Base-by-base conservation (phyloP, 768 basidiomycete species). In the Boletus huronensis region DNA sequence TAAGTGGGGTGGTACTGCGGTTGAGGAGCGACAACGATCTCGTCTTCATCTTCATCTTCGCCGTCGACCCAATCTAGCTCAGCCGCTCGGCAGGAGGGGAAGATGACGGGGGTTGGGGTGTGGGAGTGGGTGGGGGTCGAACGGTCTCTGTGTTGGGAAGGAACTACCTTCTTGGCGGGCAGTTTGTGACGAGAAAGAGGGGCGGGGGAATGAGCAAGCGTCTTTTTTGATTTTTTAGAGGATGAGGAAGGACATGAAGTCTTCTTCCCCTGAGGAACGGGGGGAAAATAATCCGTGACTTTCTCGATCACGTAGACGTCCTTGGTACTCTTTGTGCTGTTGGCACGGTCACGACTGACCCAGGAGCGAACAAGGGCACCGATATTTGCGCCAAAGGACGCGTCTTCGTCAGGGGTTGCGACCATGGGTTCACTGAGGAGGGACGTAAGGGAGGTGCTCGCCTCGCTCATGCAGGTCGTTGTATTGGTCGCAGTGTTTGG, bases 401-500 rank as follows among this genome's bases (percentile, higher is more conserved):
- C 70, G 42, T 81, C 69, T 50, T 69, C 74, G 43, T 79, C 64
- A 2, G 74, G 61, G 0, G 78, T 74, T 50, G 58, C 70, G 58
- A 82, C 72, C 64, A 70, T 60, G 49, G 60, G 77, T 64, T 52
- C 59, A 72, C 66, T 53, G 76, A 81, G 52, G 69, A 72, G 81
- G 23, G 83, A 83, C 0, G 79, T 73, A 58, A 84, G 69, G 46
- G 80, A 79, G 0, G 82, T 78, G 26, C 80, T 79, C 1, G 79
- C 75, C 23, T 74, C 69, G 39, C 70, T 70, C 53, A 61, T 50
- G 34, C 58, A 64, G 14, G 71, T 58, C 3, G 73, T 68, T 53
- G 76, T 76, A 47, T 69, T 67, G 44, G 66, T 66, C 51, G 75
- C 75, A 46, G 69, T 66, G 45, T 65, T 59, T 11, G 72, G 71